Conservation (phyloP, 2,329 filamentous ascomycete species). For the Fusarium nodosum region DNA sequence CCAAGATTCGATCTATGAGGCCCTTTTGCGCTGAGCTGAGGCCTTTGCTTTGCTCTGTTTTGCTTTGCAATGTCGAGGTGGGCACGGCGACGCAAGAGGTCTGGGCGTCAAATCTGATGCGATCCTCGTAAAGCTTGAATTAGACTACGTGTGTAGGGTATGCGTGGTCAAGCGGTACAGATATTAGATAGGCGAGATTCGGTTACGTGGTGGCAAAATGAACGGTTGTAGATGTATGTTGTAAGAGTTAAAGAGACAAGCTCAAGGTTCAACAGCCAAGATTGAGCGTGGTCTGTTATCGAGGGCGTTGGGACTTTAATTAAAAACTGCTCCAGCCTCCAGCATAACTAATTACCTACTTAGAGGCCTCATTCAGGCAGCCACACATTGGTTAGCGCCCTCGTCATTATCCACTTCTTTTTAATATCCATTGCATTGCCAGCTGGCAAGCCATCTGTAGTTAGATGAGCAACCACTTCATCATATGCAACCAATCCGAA, state of each 20-base stretch:
- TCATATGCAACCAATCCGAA: conserved; percentile 42
- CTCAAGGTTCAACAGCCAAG: conserved; percentile 20
- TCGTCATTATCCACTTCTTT: conserved; percentile 40
- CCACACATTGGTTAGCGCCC: conserved; percentile 48
- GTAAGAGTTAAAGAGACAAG: conserved; percentile 28
- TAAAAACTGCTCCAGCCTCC: conserved; percentile 11
- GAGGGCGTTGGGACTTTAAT: conserved; percentile 32
- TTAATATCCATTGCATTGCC: conserved; percentile 42
- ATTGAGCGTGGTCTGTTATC: conserved; percentile 15
- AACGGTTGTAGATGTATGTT: conserved; percentile 3
- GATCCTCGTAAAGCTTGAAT: conserved; percentile 13
- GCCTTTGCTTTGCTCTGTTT: conserved; percentile 3
- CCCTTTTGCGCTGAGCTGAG: conserved; percentile 24
- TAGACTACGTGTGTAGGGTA: conserved; percentile 11
- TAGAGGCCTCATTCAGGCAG: conserved; percentile 45
- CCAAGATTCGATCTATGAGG: conserved; percentile 46
- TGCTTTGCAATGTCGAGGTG: conserved; percentile 1
- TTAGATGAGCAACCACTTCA: conserved; percentile 18
- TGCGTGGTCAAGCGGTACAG: neutral
- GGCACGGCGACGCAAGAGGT: conserved; percentile 4
- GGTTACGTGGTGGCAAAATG: conserved; percentile 1
- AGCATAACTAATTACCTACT: conserved; percentile 7
- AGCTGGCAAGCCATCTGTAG: conserved; percentile 51
- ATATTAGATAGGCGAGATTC: conserved; percentile 11
- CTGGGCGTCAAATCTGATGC: conserved; percentile 20